Conservation (phyloP, 2,329 filamentous ascomycete genomes). For the Fusarium heterosporum region DNA sequence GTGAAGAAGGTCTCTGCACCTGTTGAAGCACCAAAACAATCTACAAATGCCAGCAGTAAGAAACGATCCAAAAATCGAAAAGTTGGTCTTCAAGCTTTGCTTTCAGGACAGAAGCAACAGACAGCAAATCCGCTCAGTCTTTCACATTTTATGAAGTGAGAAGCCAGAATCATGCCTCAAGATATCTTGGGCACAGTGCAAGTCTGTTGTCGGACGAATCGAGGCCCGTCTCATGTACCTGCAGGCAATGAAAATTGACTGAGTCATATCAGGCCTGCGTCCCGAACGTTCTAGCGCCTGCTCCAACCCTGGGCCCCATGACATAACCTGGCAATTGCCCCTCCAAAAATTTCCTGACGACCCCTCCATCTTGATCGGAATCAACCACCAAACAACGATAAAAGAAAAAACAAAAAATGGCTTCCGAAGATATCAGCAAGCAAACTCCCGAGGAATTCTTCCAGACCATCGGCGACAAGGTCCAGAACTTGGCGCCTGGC, state of each 20-base stretch:
- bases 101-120: conserved; percentile 64
- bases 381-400: conserved; percentile 35
- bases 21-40: conserved; percentile 49
- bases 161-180: not conserved
- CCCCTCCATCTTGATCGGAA: conserved; percentile 44
- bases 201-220: conserved; percentile 25
- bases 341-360: conserved; percentile 49
- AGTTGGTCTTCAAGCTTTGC: conserved; percentile 72
- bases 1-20: conserved; percentile 35
- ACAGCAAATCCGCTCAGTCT: conserved; percentile 61
- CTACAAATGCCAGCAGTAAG: conserved; percentile 70
- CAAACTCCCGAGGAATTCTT: conserved; percentile 66
- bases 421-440: conserved; percentile 54
- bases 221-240: conserved; percentile 13
- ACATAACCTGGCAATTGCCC: conserved; percentile 49
- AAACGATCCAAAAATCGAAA: conserved; percentile 74
- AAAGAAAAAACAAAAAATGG: conserved; percentile 53
- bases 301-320: conserved; percentile 43
- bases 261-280: conserved; percentile 29
- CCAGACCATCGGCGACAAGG: conserved; percentile 72
- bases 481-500: conserved; percentile 61
- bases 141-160: conserved; percentile 64
- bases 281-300: conserved; percentile 45
- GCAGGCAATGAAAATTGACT: not conserved
- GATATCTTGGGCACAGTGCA: not conserved